A percentile compares a stretch with the other conserved stretches of the same genome.
Evolutionary conservation across 116 monocot species (phyloP).

Genomic region (Zostera marina): DNA sequence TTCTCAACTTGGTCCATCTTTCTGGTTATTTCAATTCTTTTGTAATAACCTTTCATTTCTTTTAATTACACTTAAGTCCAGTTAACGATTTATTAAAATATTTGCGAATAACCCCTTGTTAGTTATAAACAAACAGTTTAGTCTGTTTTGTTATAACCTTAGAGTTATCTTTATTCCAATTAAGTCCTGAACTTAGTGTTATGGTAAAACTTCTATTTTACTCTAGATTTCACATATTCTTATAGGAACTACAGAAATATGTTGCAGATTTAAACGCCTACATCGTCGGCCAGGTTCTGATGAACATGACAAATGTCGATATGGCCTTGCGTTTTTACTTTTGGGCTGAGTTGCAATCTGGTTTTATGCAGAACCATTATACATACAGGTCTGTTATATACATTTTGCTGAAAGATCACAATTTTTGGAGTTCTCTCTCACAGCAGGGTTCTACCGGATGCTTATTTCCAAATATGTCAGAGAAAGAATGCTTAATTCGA

Average conservation of each 20-base stretch:
- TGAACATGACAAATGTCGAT: slow-evolving; percentile 33
- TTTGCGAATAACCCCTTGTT: too few species aligned
- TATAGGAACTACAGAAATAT: background rate
- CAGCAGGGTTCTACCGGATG: slow-evolving; percentile 46
- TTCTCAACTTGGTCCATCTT: too few species aligned
- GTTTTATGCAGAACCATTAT: slow-evolving; percentile 50
- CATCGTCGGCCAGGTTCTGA: slow-evolving; percentile 52
- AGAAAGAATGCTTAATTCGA: slow-evolving; percentile 37
- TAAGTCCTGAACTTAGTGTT: too few species aligned
- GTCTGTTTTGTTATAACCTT: too few species aligned
- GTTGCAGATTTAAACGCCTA: slow-evolving; percentile 21
- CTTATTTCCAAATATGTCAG: slow-evolving; percentile 66
- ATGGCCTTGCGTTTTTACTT: slow-evolving; percentile 42
- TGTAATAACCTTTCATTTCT: too few species aligned
- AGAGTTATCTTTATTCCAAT: too few species aligned
- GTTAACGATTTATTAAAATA: too few species aligned
- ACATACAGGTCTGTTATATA: slow-evolving; percentile 35
- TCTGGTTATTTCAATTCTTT: too few species aligned
- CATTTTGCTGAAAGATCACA: slow-evolving; percentile 36
- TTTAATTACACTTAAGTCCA: too few species aligned
- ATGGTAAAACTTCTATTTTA: too few species aligned
- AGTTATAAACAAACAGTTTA: too few species aligned
- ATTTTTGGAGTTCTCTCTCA: slow-evolving; percentile 44
- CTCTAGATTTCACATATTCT: too few species aligned
- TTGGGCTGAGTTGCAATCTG: slow-evolving; percentile 58